These are phyloP conservation scores for Claviceps sp. DNA, from an alignment of 2,329 filamentous ascomycete species.

Conservation along the genomic window DNA sequence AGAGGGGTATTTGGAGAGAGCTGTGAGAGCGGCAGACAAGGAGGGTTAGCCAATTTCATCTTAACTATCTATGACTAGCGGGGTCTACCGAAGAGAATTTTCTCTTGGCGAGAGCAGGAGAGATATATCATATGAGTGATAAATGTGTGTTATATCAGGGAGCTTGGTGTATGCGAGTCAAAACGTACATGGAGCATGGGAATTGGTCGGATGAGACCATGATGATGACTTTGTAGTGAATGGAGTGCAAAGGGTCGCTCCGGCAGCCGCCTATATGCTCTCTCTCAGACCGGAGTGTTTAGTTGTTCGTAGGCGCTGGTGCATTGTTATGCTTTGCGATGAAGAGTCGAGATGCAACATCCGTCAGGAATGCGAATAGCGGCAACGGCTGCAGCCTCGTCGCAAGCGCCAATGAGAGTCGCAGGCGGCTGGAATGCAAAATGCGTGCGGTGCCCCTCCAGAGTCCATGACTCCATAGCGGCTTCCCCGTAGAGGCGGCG, in stretches of 20 bases:
- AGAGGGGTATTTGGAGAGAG: slow-evolving; percentile 67
- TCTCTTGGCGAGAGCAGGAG: not conserved
- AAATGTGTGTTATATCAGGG: not conserved
- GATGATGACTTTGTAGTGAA: not conserved
- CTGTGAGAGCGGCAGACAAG: slow-evolving; percentile 26
- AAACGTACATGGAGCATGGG: slow-evolving; percentile 7
- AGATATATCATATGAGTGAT: no score
- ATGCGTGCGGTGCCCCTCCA: not conserved
- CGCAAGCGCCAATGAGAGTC: not conserved
- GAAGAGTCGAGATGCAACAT: not conserved
- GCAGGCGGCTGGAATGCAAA: not conserved
- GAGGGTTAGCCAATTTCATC: not conserved
- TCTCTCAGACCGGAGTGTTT: no score
- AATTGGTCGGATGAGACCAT: slow-evolving; percentile 5
- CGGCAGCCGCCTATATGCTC: not conserved
- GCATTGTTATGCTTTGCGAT: not conserved
- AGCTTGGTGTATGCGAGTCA: slow-evolving; percentile 18
- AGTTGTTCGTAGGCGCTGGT: not conserved
- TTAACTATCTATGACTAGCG: no score
- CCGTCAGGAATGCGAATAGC: slow-evolving; percentile 7
- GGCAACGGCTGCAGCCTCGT: not conserved
- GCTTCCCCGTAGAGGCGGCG: not conserved
- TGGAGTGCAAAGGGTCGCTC: not conserved
- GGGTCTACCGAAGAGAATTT: no score
- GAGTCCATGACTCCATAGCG: not conserved